Base-by-base conservation (phyloP, 176 grass and related monocot species). In the Tillandsia leiboldiana region DNA sequence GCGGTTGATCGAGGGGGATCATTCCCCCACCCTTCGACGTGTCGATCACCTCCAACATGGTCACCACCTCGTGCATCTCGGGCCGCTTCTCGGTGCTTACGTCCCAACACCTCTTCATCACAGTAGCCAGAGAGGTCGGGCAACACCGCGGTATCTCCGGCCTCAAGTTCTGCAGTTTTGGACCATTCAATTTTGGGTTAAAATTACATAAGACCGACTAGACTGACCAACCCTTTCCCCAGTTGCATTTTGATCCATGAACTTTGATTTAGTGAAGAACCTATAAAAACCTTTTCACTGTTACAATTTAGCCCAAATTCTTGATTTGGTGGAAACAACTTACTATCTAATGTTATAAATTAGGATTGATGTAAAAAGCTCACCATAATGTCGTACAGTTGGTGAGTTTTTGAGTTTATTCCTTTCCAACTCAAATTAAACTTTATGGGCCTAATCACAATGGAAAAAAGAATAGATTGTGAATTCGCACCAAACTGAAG, bases 51-150 rank as follows among this genome's bases (percentile, higher is more conserved):
- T 99, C 94, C 74, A 99, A 81, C 94, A 99, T 84, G 69, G 84
- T 69, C 73, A 99, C 94, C 63, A 88, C 90, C 49, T 88, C 94
- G 10, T 84, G 72, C 94, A 99, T 99, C 90, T 93, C 87, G 0
- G 87, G 94, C 12, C 89, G 82, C 84, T 81, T 93, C 72, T 99
- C 94, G 0, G 90, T 75, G 80, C 88, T 99, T 11, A 89, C 94
- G 26, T 99, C 94, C 94, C 94, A 99, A 82, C 94, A 99, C 3
- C 84, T 83, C 56, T 90, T 99, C 94, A 99, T 99, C 75, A 93
- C 87, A 70, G 87, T 84, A 20, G 87, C 89, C 29, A 99, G 49
- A 29, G 94, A 77, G 71, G 82, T 97, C 3, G 93, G 93, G 62
- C 94, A 99, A 79, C 90, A 99, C 59, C 94, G 84, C 3, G 94